Evolutionary conservation across 129 eudicot genomes (phyloP).

Genomic region (Flaveria trinervia): DNA sequence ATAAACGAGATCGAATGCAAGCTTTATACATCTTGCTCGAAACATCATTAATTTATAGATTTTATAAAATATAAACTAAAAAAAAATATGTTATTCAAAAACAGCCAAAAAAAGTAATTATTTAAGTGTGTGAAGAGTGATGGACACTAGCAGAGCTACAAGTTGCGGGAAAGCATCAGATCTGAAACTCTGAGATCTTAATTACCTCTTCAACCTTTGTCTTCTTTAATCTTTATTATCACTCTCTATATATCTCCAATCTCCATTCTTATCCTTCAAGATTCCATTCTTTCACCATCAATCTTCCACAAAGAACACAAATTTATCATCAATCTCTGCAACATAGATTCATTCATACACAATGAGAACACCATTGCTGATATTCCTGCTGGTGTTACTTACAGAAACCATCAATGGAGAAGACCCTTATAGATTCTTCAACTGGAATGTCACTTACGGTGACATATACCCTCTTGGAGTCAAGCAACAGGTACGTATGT

Average conservation of each 20-base stretch:
- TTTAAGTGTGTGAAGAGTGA: neutral
- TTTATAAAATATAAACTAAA: neutral
- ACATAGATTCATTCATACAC: constrained; percentile 4
- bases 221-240: neutral
- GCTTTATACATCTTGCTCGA: neutral
- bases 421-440: constrained; percentile 58
- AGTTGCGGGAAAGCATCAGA: constrained; percentile 22
- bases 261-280: neutral
- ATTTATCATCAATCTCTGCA: too few relatives aligned
- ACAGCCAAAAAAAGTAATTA: neutral
- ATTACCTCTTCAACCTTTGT: neutral
- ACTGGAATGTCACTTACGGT: constrained; percentile 75
- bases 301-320: too few relatives aligned
- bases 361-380: constrained; percentile 23
- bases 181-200: constrained; percentile 29
- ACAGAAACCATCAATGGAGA: constrained; percentile 36
- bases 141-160: constrained; percentile 10
- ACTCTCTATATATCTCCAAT: constrained; percentile 14
- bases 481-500: constrained; percentile 51
- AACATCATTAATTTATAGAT: neutral
- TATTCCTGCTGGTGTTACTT: constrained; percentile 24
- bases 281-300: too few relatives aligned
- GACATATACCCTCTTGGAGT: constrained; percentile 74
- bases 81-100: neutral
- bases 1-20: neutral